Base-by-base conservation (phyloP, 257 asterid species). In the Solanum lycopersicoides region DNA sequence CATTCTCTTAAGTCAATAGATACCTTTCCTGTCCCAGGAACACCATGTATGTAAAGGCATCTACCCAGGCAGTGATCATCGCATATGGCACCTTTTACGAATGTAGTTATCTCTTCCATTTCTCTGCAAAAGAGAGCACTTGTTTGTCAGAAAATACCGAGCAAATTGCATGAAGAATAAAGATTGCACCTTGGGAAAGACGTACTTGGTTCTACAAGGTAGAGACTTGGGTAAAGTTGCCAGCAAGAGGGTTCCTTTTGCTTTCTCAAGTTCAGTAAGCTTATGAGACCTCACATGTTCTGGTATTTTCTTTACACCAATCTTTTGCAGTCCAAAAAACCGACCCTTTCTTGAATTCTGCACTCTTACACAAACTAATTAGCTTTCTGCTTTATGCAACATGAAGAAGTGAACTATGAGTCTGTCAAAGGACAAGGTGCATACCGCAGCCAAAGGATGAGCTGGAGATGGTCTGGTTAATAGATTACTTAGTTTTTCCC, bases 11-110 rank as follows among this genome's bases (percentile, higher is more conserved):
- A 86, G 45, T 32, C 83, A 34, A 72, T 32, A 32, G 69, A 21
- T 91, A 97, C 99, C 98, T 97, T 97, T 91, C 99, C 99, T 86
- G 99, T 97, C 87, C 99, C 99, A 86, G 99, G 99, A 88, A 97
- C 99, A 88, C 99, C 99, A 88, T 97, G 98, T 90, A 97, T 89
- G 92, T 97, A 97, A 79, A 97, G 95, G 92, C 98, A 95, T 91
- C 96, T 93, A 87, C 99, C 99, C 15, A 97, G 93, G 90, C 99
- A 97, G 88, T 93, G 98, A 77, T 93, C 96, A 84, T 95, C 97
- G 77, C 98, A 94, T 89, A 95, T 93, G 80, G 97, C 98, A 86
- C 97, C 99, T 94, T 94, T 95, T 41, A 97, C 93, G 77, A 94
- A 95, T 47, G 96, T 84, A 65, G 95, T 91, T 88, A 97, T 94